Evolutionary conservation across 1,284 basidiomycete genomes (phyloP).

Genomic region (Ustilago crameri): DNA sequence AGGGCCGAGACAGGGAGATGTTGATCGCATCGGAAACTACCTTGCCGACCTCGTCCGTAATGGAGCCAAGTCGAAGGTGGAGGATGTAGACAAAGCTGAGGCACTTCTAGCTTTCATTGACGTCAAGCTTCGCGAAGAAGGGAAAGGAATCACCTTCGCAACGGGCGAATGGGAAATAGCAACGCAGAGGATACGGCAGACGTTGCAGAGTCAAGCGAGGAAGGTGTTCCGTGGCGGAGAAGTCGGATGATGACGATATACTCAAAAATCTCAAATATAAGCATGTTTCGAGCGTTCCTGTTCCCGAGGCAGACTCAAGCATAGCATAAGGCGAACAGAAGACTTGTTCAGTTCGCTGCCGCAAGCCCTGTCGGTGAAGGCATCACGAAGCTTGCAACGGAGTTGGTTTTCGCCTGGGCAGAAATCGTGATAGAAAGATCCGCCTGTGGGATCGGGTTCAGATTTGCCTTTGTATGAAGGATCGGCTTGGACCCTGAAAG

Average conservation of each 20-base stretch:
- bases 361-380: too few relatives aligned
- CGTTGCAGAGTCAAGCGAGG: slow-evolving; percentile 13
- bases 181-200: slow-evolving; percentile 5
- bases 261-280: too few relatives aligned
- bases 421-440: too few relatives aligned
- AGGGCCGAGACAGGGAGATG: slow-evolving; percentile 51
- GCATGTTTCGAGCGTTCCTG: too few relatives aligned
- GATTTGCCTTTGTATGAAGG: too few relatives aligned
- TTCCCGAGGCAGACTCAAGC: too few relatives aligned
- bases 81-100: slow-evolving; percentile 24
- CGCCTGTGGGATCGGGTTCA: too few relatives aligned
- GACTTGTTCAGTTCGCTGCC: too few relatives aligned
- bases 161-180: slow-evolving; percentile 20
- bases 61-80: slow-evolving; percentile 5
- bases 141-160: not conserved
- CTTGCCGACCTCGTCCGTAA: slow-evolving; percentile 16
- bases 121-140: not conserved
- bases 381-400: too few relatives aligned
- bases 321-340: too few relatives aligned
- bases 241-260: slow-evolving; percentile 1
- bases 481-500: too few relatives aligned
- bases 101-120: slow-evolving; percentile 19
- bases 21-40: slow-evolving; percentile 34
- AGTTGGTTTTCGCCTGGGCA: too few relatives aligned
- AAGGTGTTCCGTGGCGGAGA: slow-evolving; percentile 21